Evolutionary conservation across 2,329 filamentous ascomycete genomes (phyloP).

Genomic region (Tolypocladium guangdongense): DNA sequence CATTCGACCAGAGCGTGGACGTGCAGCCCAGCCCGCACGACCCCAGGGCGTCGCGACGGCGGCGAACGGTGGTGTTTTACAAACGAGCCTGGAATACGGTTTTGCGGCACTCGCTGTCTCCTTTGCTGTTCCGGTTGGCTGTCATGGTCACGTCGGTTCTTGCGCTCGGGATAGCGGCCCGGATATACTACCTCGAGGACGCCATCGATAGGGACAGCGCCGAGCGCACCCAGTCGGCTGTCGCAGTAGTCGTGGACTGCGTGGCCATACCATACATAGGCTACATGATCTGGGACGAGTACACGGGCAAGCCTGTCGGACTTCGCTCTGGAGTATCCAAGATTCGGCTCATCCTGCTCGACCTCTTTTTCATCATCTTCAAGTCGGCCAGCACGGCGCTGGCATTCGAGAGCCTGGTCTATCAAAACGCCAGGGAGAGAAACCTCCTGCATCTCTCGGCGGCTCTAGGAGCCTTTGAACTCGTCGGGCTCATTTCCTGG

Average conservation of each 20-base stretch:
- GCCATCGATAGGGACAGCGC: slow-evolving; percentile 27
- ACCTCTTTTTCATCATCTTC: slow-evolving; percentile 95
- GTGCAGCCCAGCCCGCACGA: slow-evolving; percentile 19
- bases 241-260: slow-evolving; percentile 82
- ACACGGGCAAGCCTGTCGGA: slow-evolving; percentile 85
- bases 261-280: slow-evolving; percentile 81
- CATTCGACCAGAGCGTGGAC: slow-evolving; percentile 29
- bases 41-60: slow-evolving; percentile 16
- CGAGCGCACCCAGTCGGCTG: slow-evolving; percentile 67
- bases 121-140: slow-evolving; percentile 68
- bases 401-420: slow-evolving; percentile 74
- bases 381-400: slow-evolving; percentile 87
- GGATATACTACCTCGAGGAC: slow-evolving; percentile 56
- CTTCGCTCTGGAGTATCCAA: slow-evolving; percentile 76
- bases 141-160: slow-evolving; percentile 75
- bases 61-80: slow-evolving; percentile 22
- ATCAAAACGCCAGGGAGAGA: slow-evolving; percentile 28
- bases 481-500: slow-evolving; percentile 82
- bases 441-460: slow-evolving; percentile 45
- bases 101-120: slow-evolving; percentile 74
- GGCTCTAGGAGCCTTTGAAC: slow-evolving; percentile 65
- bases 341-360: slow-evolving; percentile 78
- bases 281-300: slow-evolving; percentile 95
- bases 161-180: slow-evolving; percentile 67
- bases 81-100: slow-evolving; percentile 57